Percentiles rank a stretch among this genome's conserved stretches.
Evolutionary conservation across 441 rosid species (phyloP).

Genomic region (Croton setiger): DNA sequence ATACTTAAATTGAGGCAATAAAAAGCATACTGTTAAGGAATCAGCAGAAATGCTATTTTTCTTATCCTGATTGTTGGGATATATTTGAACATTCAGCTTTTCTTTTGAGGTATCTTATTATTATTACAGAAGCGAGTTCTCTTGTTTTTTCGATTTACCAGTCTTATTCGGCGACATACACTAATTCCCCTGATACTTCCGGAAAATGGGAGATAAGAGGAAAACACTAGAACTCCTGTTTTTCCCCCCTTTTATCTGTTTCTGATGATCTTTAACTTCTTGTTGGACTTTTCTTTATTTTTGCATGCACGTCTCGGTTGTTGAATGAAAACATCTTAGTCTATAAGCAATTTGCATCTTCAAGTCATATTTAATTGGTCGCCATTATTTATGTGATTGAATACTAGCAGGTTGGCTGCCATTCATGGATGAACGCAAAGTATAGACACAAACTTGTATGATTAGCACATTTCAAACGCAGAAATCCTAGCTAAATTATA

Average conservation of each 20-base stretch:
- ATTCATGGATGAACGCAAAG: neutral
- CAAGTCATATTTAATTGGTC: neutral
- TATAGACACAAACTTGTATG: neutral
- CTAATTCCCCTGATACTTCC: neutral
- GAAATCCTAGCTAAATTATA: neutral
- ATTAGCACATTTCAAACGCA: neutral
- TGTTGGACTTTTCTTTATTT: neutral
- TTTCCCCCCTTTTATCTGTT: neutral
- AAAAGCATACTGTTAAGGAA: slow-evolving; percentile 5
- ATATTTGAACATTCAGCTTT: neutral
- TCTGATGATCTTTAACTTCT: neutral
- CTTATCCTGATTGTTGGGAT: neutral
- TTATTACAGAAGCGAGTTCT: neutral
- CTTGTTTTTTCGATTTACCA: neutral
- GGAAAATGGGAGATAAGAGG: neutral
- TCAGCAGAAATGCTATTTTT: slow-evolving; percentile 1
- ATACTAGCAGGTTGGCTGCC: neutral
- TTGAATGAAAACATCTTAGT: neutral
- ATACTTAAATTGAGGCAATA: slow-evolving; percentile 1
- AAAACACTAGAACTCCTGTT: neutral
- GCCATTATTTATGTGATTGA: neutral
- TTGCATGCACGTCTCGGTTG: too few relatives aligned
- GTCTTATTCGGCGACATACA: neutral
- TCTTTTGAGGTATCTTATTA: neutral
- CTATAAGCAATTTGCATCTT: neutral